phyloP scores from a whole-genome alignment of 2,329 filamentous ascomycete species.

The Paraphaeosphaeria sporulosa region DNA sequence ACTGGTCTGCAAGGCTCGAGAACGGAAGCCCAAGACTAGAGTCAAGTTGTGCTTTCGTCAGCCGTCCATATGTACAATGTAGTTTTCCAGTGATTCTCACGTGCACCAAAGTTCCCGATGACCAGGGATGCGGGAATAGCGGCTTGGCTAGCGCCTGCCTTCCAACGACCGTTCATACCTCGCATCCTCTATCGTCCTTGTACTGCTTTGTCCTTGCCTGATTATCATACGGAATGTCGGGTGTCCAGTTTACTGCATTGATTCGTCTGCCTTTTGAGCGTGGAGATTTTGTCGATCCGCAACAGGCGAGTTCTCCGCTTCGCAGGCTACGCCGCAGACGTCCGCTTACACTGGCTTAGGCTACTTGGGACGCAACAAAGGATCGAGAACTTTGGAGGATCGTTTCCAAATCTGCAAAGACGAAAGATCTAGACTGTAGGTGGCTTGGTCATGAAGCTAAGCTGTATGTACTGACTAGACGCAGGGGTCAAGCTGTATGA shows the following conservation, averaged over 20 bases:
- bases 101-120: background rate
- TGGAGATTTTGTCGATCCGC: conserved; percentile 88
- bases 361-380: conserved; percentile 87
- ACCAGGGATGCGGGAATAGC: background rate
- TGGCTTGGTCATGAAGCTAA: conserved; percentile 12
- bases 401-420: conserved; percentile 80
- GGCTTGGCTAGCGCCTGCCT: background rate
- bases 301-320: conserved; percentile 67
- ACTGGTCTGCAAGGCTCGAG: background rate
- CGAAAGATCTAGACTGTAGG: conserved; percentile 83
- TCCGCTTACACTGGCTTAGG: conserved; percentile 57
- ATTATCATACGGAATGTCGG: conserved; percentile 29
- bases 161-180: background rate
- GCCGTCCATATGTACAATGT: background rate
- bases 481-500: conserved; percentile 79
- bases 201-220: background rate
- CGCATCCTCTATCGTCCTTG: background rate
- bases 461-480: conserved; percentile 11
- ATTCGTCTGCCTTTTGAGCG: conserved; percentile 89
- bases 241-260: conserved; percentile 72
- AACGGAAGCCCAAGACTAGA: background rate
- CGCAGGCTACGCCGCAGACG: background rate
- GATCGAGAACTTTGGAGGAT: conserved; percentile 91
- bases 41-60: background rate
- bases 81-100: background rate